Conservation (phyloP, 345 rosid genomes). For the Brassica carinata region DNA sequence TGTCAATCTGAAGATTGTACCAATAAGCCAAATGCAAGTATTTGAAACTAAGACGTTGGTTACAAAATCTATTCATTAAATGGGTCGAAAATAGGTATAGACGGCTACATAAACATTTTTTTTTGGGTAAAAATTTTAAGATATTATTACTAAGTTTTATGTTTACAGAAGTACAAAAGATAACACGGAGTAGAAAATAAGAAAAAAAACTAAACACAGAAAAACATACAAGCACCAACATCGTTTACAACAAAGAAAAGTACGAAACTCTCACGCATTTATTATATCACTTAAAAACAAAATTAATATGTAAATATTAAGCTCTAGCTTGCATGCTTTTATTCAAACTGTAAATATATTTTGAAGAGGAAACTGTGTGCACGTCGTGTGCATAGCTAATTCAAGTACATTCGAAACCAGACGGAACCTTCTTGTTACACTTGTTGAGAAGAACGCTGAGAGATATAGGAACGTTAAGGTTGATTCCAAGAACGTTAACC, state of each 20-base stretch:
- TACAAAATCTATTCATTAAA: constrained; percentile 15
- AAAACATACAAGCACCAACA: not conserved
- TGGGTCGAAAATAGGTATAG: not conserved
- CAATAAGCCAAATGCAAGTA: not conserved
- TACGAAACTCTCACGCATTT: not conserved
- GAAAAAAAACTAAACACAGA: too few species aligned
- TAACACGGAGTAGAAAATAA: too few species aligned
- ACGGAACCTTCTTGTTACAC: constrained; percentile 55
- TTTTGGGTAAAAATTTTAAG: too few species aligned
- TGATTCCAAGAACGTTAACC: constrained; percentile 58
- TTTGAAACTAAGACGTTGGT: not conserved
- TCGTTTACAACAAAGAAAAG: not conserved
- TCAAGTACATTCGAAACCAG: constrained; percentile 52
- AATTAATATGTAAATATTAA: not conserved
- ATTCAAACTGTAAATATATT: constrained; percentile 13
- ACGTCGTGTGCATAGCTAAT: not conserved
- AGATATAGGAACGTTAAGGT: constrained; percentile 59
- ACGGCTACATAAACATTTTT: not conserved
- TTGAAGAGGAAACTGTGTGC: constrained; percentile 4
- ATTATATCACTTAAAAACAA: constrained; percentile 1
- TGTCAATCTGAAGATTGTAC: constrained; percentile 2
- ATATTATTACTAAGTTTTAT: too few species aligned
- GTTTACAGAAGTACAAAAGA: too few species aligned
- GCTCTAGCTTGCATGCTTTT: constrained; percentile 24
- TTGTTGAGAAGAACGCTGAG: constrained; percentile 62